Evolutionary conservation across 306 rosid genomes (phyloP).

Genomic region (Ceratonia siliqua): DNA sequence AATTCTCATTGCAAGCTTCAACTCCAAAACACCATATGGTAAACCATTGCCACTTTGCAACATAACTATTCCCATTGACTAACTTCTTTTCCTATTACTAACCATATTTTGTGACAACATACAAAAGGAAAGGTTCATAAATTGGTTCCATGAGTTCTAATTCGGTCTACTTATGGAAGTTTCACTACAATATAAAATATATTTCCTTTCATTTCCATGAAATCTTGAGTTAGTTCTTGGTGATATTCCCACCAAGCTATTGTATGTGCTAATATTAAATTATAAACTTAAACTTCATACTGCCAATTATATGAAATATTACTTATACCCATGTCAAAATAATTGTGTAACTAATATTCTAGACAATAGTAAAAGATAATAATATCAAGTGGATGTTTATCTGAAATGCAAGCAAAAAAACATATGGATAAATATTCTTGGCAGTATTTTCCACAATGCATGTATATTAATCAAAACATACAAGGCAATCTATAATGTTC

Average conservation of each 20-base stretch:
- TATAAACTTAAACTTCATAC: background rate
- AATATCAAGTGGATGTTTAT: background rate
- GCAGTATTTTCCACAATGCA: too few relatives aligned
- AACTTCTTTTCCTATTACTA: background rate
- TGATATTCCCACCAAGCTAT: background rate
- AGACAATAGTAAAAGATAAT: background rate
- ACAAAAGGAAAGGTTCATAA: background rate
- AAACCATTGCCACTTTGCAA: background rate
- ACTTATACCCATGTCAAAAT: background rate
- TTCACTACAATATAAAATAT: background rate
- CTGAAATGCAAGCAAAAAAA: background rate
- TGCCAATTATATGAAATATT: background rate
- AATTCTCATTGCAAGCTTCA: background rate
- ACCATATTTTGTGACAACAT: background rate
- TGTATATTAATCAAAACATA: background rate
- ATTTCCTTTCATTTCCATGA: background rate
- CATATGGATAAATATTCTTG: background rate
- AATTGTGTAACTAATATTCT: background rate
- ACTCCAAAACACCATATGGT: background rate
- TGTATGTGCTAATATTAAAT: background rate
- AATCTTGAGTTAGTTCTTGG: background rate
- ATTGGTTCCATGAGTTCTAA: too few relatives aligned
- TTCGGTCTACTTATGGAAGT: background rate
- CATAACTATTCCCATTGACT: background rate
- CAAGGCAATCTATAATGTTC: background rate